These are phyloP conservation scores for Lodderomyces parapsilosis DNA, from an alignment of 1,139 yeast species.

Conservation along the genomic window DNA sequence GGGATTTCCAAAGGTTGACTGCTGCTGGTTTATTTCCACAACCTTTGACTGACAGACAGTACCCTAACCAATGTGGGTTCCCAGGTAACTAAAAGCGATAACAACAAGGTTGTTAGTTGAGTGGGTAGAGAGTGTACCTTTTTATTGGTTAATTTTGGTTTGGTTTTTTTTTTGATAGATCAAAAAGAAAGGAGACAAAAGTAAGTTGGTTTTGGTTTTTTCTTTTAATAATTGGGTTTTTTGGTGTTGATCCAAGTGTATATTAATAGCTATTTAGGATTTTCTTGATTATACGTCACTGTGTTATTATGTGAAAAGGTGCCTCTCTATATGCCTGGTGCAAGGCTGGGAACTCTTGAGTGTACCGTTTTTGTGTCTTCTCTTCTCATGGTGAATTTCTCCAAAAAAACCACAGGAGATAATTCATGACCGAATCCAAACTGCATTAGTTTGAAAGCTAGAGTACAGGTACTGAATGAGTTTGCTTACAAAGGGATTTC, in stretches of 20 bases:
- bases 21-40: slow-evolving; percentile 76
- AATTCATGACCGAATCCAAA: neutral
- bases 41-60: slow-evolving; percentile 67
- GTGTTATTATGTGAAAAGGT: neutral
- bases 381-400: neutral
- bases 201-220: neutral
- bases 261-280: neutral
- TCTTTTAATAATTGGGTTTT: neutral
- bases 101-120: too few species aligned
- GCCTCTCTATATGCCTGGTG: too few species aligned
- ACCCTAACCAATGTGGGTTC: slow-evolving; percentile 64
- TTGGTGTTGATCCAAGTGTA: neutral
- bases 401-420: neutral
- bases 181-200: neutral
- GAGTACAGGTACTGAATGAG: neutral
- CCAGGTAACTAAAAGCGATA: slow-evolving; percentile 2
- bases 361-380: neutral
- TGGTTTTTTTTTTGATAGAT: neutral
- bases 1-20: slow-evolving; percentile 86
- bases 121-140: neutral
- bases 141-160: neutral
- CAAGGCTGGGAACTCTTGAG: too few species aligned
- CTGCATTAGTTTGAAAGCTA: neutral
- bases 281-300: slow-evolving; percentile 1
- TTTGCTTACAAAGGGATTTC: neutral